Base-by-base conservation (phyloP, 768 basidiomycete species). In the Termitomyces sp. region DNA sequence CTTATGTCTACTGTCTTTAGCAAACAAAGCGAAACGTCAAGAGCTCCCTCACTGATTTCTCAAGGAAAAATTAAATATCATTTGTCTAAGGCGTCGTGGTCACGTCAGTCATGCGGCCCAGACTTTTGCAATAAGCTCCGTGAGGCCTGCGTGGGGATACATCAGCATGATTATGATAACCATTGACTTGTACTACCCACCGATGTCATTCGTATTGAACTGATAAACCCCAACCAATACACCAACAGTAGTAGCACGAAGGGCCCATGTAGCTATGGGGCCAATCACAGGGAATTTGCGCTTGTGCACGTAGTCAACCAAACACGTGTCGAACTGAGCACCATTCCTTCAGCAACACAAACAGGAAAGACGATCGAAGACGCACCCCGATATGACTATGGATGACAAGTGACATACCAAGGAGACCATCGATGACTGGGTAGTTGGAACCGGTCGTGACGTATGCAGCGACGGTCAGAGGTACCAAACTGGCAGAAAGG, bases 161-260 rank as follows among this genome's bases (percentile, higher is more conserved):
- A 28, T 54, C 16, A 41, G 30, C 10, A 17, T 37, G 16, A 37
- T n/a, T 46, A 50, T 37, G 6, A 14, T 54, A 52, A 8, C 32
- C 39, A 49, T 27, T n/a, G 6, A 10, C 25, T 14, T 32, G 19
- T 30, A 10, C 45, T 8, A 79, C 90, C 62, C 63, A 97, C 97
- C 95, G 60, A 99, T 86, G 68, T 98, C 96, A 68, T 96, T 94
- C 42, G 97, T 98, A 76, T 98, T 98, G 79, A 98, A 98, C 71
- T 97, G 89, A 76, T 97, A 99, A 6, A 98, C 82, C 16, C 97
- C 96, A 44, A 93, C 84, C 51, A 94, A 79, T 5, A 89, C 84
- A 21, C 85, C 92, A 39, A 86, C 82, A 28, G 97, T 98, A 5
- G 85, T 75, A 6, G 82, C 71, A 46, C 94, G 81, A 54, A 98